These are phyloP conservation scores for Salvia miltiorrhiza DNA, from an alignment of 257 asterid species.

Conservation along the genomic window DNA sequence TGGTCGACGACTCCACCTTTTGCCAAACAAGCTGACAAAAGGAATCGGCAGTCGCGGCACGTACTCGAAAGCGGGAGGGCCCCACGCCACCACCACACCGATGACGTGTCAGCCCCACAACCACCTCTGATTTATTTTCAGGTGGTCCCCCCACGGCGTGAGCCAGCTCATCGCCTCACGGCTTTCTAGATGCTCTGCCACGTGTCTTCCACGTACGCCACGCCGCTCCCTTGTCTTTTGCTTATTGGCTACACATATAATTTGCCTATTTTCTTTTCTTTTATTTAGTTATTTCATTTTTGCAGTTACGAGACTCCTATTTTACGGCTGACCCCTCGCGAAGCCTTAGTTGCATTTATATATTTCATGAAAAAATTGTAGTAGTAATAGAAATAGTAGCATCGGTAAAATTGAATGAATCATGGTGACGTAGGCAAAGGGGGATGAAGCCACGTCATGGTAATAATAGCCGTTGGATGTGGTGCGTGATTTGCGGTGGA, in stretches of 20 bases:
- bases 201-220: conserved; percentile 35
- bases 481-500: conserved; percentile 36
- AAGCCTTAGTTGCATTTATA: no score
- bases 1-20: background rate
- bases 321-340: no score
- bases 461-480: conserved; percentile 30
- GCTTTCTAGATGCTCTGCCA: conserved; percentile 39
- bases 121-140: background rate
- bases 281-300: no score
- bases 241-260: conserved; percentile 13
- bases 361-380: no score
- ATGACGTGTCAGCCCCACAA: conserved; percentile 39
- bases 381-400: no score
- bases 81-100: conserved; percentile 8
- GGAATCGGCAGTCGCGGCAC: conserved; percentile 25
- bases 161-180: conserved; percentile 35
- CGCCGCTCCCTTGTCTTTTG: conserved; percentile 17
- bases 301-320: no score
- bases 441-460: background rate
- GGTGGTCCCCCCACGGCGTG: conserved; percentile 29
- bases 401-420: background rate
- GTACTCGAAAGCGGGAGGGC: conserved; percentile 18
- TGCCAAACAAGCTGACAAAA: conserved; percentile 21
- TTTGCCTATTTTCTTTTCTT: no score
- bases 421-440: conserved; percentile 13